A percentile compares a stretch with the other conserved stretches of the same genome.
phyloP scores from a whole-genome alignment of 2,329 filamentous ascomycete species.

The Blastomyces silverae region DNA sequence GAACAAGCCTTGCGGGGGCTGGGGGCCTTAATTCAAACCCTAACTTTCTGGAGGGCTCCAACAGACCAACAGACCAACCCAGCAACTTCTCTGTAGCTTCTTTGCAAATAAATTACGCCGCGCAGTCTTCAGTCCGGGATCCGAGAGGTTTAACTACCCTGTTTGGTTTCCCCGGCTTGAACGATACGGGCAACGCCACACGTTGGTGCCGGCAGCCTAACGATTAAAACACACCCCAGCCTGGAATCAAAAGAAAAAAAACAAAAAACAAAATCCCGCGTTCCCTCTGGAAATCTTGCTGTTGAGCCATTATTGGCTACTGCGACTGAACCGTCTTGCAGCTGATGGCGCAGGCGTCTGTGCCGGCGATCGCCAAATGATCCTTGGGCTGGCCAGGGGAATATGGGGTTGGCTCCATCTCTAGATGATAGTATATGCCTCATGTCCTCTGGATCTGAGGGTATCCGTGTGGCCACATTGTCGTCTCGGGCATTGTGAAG shows the following conservation, averaged over 20 bases:
- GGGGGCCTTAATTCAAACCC: too few species aligned
- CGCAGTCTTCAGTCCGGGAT: background rate
- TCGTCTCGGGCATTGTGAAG: background rate
- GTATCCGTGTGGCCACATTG: background rate
- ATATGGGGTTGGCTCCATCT: background rate
- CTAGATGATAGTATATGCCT: too few species aligned
- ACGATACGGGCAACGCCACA: conserved; percentile 2
- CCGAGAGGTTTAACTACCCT: background rate
- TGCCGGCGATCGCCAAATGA: background rate
- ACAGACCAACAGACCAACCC: conserved; percentile 1
- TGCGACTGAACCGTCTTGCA: background rate
- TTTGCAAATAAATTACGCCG: background rate
- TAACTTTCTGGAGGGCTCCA: background rate
- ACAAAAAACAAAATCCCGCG: too few species aligned
- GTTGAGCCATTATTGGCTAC: background rate
- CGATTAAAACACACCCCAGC: too few species aligned
- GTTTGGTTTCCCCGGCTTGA: background rate
- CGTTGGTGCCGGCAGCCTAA: background rate
- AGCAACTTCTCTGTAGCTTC: background rate
- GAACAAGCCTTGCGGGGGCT: too few species aligned
- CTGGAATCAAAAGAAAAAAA: too few species aligned
- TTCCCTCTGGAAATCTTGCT: too few species aligned
- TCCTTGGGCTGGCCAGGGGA: background rate
- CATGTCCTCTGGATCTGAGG: background rate
- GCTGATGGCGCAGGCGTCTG: background rate